Evolutionary conservation across 805 yeast species (phyloP).

Genomic region (Starmerella powellii): DNA sequence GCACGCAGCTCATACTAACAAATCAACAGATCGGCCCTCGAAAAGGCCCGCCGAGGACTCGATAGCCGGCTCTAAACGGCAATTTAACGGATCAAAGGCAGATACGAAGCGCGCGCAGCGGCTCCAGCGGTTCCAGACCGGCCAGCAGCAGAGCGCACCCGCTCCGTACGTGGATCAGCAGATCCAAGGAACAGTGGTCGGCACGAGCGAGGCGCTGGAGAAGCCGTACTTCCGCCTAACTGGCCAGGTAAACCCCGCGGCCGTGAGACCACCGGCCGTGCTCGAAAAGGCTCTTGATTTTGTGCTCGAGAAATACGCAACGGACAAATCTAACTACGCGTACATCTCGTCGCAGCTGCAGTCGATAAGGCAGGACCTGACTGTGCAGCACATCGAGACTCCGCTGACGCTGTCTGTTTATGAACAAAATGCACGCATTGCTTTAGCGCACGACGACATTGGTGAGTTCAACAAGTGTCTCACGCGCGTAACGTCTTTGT

Average conservation of each 20-base stretch:
- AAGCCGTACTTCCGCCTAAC: conserved; percentile 75
- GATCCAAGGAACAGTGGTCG: conserved; percentile 35
- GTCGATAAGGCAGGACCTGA: conserved; percentile 82
- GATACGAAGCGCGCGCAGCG: not conserved
- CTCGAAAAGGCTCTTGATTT: conserved; percentile 45
- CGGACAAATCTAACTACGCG: conserved; percentile 44
- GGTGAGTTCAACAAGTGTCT: conserved; percentile 96
- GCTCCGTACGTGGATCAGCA: conserved; percentile 13
- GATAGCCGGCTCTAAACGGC: too few relatives aligned
- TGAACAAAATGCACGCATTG: conserved; percentile 77
- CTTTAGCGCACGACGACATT: conserved; percentile 67
- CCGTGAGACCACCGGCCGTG: conserved; percentile 61
- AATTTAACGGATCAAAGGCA: not conserved
- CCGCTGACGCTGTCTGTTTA: conserved; percentile 69
- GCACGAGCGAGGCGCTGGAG: conserved; percentile 54
- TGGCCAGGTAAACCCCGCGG: conserved; percentile 77
- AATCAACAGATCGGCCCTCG: too few relatives aligned
- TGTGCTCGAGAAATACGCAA: conserved; percentile 42
- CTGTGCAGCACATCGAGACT: conserved; percentile 77
- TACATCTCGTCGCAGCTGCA: conserved; percentile 84
- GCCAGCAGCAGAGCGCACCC: not conserved
- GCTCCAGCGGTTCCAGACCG: conserved; percentile 3
- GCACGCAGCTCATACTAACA: too few relatives aligned
- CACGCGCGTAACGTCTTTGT: conserved; percentile 48
- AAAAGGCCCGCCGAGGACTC: too few relatives aligned